Evolutionary conservation across 768 basidiomycete species (phyloP).

Genomic region (Collybiopsis confluens): DNA sequence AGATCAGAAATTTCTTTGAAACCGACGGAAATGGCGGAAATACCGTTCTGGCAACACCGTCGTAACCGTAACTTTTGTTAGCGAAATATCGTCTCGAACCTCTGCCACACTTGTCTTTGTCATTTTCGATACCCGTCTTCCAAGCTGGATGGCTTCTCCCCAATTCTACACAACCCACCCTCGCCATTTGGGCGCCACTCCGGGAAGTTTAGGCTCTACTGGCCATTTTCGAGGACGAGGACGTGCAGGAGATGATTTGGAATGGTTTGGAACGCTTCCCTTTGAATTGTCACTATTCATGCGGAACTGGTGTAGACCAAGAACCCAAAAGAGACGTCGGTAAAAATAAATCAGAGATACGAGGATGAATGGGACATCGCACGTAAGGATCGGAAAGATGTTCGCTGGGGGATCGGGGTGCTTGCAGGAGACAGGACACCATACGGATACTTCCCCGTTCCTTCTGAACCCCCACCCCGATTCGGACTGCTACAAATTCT

Average conservation of each 20-base stretch:
- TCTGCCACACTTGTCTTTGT: slow-evolving; percentile 34
- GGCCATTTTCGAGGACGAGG: slow-evolving; percentile 40
- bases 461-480: too few species aligned
- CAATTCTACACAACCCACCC: slow-evolving; percentile 39
- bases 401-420: slow-evolving; percentile 14
- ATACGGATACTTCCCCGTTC: not conserved
- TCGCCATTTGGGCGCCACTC: too few species aligned
- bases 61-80: slow-evolving; percentile 39
- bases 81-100: slow-evolving; percentile 52
- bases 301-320: slow-evolving; percentile 35
- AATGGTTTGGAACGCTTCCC: slow-evolving; percentile 44
- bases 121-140: slow-evolving; percentile 66
- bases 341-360: slow-evolving; percentile 20
- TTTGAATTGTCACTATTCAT: slow-evolving; percentile 39
- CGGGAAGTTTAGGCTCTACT: slow-evolving; percentile 66
- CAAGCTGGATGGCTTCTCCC: slow-evolving; percentile 56
- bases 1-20: slow-evolving; percentile 46
- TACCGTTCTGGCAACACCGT: not conserved
- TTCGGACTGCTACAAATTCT: too few species aligned
- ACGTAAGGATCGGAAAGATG: slow-evolving; percentile 2
- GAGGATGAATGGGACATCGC: slow-evolving; percentile 21
- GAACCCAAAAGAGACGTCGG: slow-evolving; percentile 21
- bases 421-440: not conserved
- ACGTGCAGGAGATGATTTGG: slow-evolving; percentile 12
- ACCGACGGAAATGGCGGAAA: slow-evolving; percentile 26